Evolutionary conservation across 495 filamentous ascomycete genomes (phyloP).

Genomic region (Penicillium lividum): DNA sequence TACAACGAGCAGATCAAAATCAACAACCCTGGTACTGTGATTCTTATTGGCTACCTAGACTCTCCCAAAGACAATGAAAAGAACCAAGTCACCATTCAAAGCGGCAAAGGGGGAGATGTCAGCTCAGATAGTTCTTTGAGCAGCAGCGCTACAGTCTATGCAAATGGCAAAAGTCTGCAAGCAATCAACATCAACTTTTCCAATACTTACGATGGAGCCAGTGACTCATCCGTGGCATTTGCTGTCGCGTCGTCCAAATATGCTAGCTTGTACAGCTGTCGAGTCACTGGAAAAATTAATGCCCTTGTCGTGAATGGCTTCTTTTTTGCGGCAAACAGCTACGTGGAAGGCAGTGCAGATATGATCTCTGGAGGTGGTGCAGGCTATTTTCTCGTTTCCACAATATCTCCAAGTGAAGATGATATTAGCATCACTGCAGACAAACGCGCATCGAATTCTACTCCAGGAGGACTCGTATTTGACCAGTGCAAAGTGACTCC

Average conservation of each 20-base stretch:
- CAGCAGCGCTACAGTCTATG: background rate
- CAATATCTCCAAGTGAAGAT: background rate
- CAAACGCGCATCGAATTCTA: background rate
- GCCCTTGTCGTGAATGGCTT: background rate
- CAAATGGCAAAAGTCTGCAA: background rate
- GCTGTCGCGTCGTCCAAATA: background rate
- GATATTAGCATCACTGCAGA: background rate
- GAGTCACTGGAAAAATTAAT: background rate
- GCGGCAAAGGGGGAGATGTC: background rate
- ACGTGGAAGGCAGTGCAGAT: conserved; percentile 1
- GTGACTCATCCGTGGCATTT: background rate
- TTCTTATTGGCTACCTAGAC: conserved; percentile 4
- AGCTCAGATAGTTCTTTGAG: background rate
- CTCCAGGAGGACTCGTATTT: background rate
- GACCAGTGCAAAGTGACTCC: conserved; percentile 2
- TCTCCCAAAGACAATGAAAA: background rate
- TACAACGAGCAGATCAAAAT: background rate
- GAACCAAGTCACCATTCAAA: conserved; percentile 3
- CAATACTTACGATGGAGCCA: background rate
- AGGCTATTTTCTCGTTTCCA: conserved; percentile 1
- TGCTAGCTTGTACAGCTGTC: conserved; percentile 2
- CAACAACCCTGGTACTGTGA: background rate
- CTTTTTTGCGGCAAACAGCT: conserved; percentile 3
- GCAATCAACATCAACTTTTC: conserved; percentile 9
- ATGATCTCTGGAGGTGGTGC: conserved; percentile 2